A percentile compares a stretch with the other conserved stretches of the same genome.
Evolutionary conservation across 768 basidiomycete genomes (phyloP).

Genomic region (Naganishia vaughanmartiniae): DNA sequence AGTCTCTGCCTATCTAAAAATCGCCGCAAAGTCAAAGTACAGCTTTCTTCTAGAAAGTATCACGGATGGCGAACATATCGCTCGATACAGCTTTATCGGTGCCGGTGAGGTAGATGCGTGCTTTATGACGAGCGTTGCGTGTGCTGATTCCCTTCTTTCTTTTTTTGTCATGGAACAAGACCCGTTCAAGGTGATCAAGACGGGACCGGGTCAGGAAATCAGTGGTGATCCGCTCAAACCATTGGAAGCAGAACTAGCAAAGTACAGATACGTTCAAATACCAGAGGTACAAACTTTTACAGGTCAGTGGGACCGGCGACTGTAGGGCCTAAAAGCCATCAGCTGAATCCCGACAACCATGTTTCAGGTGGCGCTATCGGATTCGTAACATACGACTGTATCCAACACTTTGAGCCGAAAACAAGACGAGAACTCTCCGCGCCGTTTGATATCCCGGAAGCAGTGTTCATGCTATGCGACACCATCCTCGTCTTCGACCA

Average conservation of each 20-base stretch:
- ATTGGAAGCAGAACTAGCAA: conserved; percentile 78
- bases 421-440: conserved; percentile 58
- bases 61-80: conserved; percentile 81
- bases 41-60: conserved; percentile 94
- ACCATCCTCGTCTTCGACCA: conserved; percentile 96
- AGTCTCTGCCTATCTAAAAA: conserved; percentile 89
- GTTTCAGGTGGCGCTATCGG: conserved; percentile 84
- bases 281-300: conserved; percentile 92
- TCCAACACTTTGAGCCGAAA: conserved; percentile 94
- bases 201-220: conserved; percentile 76
- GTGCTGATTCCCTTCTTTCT: background rate
- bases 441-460: conserved; percentile 80
- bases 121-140: background rate
- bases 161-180: conserved; percentile 58
- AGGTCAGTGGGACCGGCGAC: conserved; percentile 42
- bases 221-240: conserved; percentile 81
- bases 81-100: conserved; percentile 93
- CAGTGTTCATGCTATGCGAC: conserved; percentile 91
- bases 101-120: conserved; percentile 65
- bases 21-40: conserved; percentile 87
- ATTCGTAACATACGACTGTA: conserved; percentile 93
- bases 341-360: background rate
- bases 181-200: conserved; percentile 85
- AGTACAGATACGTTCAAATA: conserved; percentile 85
- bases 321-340: background rate